These are phyloP conservation scores for Xylaria scruposa DNA, from an alignment of 495 filamentous ascomycete species.

Conservation along the genomic window DNA sequence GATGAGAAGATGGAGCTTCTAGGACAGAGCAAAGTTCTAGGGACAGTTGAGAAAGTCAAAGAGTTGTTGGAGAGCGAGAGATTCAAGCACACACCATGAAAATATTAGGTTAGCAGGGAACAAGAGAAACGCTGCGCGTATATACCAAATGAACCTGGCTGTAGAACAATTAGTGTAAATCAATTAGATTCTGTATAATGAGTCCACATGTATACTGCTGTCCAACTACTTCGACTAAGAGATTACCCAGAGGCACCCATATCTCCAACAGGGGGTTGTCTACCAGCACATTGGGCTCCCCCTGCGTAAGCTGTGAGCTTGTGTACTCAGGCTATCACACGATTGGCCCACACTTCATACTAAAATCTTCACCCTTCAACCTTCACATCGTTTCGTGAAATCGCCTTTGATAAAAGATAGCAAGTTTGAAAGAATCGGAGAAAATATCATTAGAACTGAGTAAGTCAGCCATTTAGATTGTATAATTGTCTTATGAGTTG, in stretches of 20 bases:
- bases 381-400: slow-evolving; percentile 8
- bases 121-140: not conserved
- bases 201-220: not conserved
- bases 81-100: slow-evolving; percentile 43
- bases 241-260: not conserved
- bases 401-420: not conserved
- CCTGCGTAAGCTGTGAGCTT: no score
- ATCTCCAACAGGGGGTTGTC: not conserved
- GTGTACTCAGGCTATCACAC: not conserved
- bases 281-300: no score
- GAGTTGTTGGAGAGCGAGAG: slow-evolving; percentile 61
- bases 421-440: not conserved
- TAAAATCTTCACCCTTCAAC: slow-evolving; percentile 15
- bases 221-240: not conserved
- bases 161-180: slow-evolving; percentile 26
- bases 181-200: slow-evolving; percentile 25
- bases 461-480: not conserved
- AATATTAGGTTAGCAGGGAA: not conserved
- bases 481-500: not conserved
- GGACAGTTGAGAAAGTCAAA: slow-evolving; percentile 59
- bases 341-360: slow-evolving; percentile 17
- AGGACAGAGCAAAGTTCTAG: slow-evolving; percentile 59
- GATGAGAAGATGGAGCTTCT: slow-evolving; percentile 69
- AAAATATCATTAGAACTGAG: not conserved
- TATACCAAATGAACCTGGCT: slow-evolving; percentile 13